Conservation (phyloP, 75 land plant genomes). For the Isoetes taiwanensis region DNA sequence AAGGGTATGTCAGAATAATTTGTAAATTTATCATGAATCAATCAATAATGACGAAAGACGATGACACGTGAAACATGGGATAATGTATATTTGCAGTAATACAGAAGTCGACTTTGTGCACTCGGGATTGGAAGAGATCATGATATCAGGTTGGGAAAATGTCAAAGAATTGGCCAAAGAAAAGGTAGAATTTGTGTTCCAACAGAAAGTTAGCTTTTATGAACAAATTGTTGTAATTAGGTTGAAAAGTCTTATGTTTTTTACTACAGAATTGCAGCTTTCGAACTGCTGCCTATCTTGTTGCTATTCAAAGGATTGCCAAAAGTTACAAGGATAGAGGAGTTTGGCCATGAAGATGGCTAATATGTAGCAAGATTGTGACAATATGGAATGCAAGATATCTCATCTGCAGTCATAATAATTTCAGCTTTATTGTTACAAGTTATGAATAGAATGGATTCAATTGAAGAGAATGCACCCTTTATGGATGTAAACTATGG, state of each 20-base stretch:
- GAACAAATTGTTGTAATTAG: background rate
- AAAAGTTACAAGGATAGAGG: background rate
- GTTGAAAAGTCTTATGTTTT: too few species aligned
- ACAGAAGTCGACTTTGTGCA: slow-evolving; percentile 4
- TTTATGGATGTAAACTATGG: too few species aligned
- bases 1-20: background rate
- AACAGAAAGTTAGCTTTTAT: background rate
- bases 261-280: background rate
- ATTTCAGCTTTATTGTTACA: too few species aligned
- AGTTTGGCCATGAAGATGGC: background rate
- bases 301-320: slow-evolving; percentile 3
- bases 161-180: background rate
- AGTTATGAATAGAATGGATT: too few species aligned
- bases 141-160: background rate
- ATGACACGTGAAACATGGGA: background rate
- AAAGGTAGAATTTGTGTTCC: background rate
- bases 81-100: background rate
- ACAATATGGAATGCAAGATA: too few species aligned
- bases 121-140: slow-evolving; percentile 3
- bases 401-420: too few species aligned
- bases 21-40: background rate
- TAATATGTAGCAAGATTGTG: too few species aligned
- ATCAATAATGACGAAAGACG: background rate
- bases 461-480: too few species aligned
- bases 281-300: background rate